These are phyloP conservation scores for Collybiopsis confluens DNA, from an alignment of 768 basidiomycete species.

Conservation along the genomic window DNA sequence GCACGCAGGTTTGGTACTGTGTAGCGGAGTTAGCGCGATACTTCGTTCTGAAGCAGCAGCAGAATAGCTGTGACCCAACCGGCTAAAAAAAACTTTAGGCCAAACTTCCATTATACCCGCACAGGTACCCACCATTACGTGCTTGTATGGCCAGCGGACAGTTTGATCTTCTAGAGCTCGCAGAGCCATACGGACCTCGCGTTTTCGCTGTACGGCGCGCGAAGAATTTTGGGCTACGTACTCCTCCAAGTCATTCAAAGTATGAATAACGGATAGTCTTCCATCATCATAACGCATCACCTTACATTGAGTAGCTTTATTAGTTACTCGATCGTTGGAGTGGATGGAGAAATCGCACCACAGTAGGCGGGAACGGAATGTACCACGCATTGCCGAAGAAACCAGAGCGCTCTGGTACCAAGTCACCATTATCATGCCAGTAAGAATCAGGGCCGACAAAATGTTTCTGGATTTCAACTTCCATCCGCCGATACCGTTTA, in stretches of 20 bases:
- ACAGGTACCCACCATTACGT: slow-evolving; percentile 39
- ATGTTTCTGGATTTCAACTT: slow-evolving; percentile 48
- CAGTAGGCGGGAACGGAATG: slow-evolving; percentile 73
- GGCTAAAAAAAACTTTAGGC: slow-evolving; percentile 26
- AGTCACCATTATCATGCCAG: slow-evolving; percentile 43
- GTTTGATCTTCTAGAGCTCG: slow-evolving; percentile 61
- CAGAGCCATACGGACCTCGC: slow-evolving; percentile 58
- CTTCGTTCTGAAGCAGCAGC: slow-evolving; percentile 39
- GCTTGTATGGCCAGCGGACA: slow-evolving; percentile 62
- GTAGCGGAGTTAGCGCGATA: slow-evolving; percentile 49
- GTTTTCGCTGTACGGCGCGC: slow-evolving; percentile 40
- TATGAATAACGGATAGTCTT: slow-evolving; percentile 40
- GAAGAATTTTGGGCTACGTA: slow-evolving; percentile 63
- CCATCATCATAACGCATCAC: slow-evolving; percentile 70
- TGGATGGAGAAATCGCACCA: slow-evolving; percentile 33
- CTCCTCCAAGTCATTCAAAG: slow-evolving; percentile 44
- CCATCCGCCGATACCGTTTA: slow-evolving; percentile 41
- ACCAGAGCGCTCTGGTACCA: slow-evolving; percentile 33
- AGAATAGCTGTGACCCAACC: slow-evolving; percentile 41
- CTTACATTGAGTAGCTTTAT: slow-evolving; percentile 16
- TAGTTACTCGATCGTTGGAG: not conserved
- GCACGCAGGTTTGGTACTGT: slow-evolving; percentile 41
- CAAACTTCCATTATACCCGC: not conserved
- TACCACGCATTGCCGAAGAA: slow-evolving; percentile 79
- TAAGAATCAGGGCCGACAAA: slow-evolving; percentile 72